Evolutionary conservation across 306 rosid genomes (phyloP), one percentile per base, ranked within the genome.

Genomic region (Trifolium pratense): DNA sequence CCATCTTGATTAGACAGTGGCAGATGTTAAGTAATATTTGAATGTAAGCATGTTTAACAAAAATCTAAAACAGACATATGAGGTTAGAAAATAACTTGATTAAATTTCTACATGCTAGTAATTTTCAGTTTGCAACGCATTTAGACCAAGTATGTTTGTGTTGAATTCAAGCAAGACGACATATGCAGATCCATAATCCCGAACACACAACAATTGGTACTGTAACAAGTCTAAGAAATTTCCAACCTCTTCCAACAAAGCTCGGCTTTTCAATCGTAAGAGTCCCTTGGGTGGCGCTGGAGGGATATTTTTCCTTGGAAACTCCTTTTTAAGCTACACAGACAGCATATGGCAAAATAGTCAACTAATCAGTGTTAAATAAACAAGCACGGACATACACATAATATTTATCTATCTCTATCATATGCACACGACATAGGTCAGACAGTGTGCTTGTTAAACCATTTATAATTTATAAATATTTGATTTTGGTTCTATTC

Each of bases 241-340:
- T 64, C 76, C 79, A 78, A 95, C 99, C 99, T 95, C 99, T 72
- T 95, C 99, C 80, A 95, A 82, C 74, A 90, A 88, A 25, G 90
- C 88, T 73, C 92, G 91, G 74, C 85, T 95, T 86, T 87, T 95
- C 86, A 92, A 77, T 61, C 93, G 90, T 75, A 95, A 55, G 61
- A 95, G 91, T 43, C 99, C 99, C 83, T 95, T 95, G 79, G 97
- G 88, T 71, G 97, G 99, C 21, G 97, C 86, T 42, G 93, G 87
- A 37, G 97, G 97, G 73, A 95, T 70, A 48, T 16, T 87, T 85
- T 90, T 95, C 89, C 85, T 81, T n/a, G 96, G 86, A 86, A 88
- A 89, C 71, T 81, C 89, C 80, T 77, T 95, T 82, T 84, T 95
- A 75, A 95, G 73, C 99, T 95, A 82, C 63, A 82, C 81, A 58